phyloP scores from a whole-genome alignment of 169 alveolate species.

The Babesia bigemina region DNA sequence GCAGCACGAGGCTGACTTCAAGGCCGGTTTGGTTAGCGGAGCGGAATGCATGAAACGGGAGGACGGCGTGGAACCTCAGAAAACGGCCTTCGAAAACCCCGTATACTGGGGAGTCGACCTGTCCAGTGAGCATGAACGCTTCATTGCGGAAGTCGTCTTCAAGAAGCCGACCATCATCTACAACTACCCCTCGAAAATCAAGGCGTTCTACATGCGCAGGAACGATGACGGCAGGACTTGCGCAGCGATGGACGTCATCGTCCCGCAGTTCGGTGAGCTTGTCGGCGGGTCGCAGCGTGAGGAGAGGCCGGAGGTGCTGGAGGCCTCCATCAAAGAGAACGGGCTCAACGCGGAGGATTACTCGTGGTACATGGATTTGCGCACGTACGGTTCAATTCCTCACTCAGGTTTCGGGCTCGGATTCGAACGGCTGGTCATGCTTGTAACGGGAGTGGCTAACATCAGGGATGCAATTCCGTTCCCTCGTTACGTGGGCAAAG shows the following conservation, averaged over 20 bases:
- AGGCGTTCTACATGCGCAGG: conserved; percentile 93
- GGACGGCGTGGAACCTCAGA: conserved; percentile 49
- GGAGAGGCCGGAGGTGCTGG: conserved; percentile 92
- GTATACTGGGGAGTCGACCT: conserved; percentile 96
- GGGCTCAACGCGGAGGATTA: conserved; percentile 82
- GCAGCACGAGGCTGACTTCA: conserved; percentile 71
- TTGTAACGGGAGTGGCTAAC: conserved; percentile 98
- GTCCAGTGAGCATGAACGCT: conserved; percentile 96
- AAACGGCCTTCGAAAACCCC: conserved; percentile 67
- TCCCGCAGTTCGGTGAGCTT: conserved; percentile 96
- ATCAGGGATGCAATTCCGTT: conserved; percentile 98
- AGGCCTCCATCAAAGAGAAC: conserved; percentile 86
- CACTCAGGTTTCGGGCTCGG: conserved; percentile 99
- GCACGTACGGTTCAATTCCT: conserved; percentile 96
- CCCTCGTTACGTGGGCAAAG: conserved; percentile 97
- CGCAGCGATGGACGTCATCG: conserved; percentile 96
- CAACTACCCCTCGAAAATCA: conserved; percentile 97
- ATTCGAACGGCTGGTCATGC: conserved; percentile 96
- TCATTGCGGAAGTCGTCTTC: conserved; percentile 92
- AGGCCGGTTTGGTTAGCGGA: conserved; percentile 61
- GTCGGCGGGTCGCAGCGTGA: conserved; percentile 99
- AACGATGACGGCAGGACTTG: conserved; percentile 94
- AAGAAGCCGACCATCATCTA: conserved; percentile 96
- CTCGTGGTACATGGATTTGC: conserved; percentile 91
- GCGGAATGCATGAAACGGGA: conserved; percentile 53